phyloP scores from a whole-genome alignment of 2,329 filamentous ascomycete genomes.

The Aureobasidium subglaciale region DNA sequence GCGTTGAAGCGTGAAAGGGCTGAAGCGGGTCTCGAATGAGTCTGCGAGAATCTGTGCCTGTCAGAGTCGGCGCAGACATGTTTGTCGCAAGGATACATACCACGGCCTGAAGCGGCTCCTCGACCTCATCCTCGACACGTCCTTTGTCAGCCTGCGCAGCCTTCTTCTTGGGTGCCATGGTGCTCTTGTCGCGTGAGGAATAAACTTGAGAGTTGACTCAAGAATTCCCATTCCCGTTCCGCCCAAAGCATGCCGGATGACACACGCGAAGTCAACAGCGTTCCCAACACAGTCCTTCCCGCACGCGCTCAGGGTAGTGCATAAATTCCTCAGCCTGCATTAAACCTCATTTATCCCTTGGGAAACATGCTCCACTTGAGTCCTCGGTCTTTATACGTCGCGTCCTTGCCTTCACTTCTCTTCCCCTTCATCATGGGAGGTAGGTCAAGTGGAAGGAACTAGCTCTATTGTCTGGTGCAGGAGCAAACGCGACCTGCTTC shows the following conservation, averaged over 20 bases:
- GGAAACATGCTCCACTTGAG: not conserved
- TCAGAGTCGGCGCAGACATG: not conserved
- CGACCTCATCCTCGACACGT: conserved; percentile 50
- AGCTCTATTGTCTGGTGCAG: not conserved
- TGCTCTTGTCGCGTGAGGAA: not conserved
- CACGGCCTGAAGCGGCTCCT: conserved; percentile 58
- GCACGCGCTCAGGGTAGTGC: not conserved
- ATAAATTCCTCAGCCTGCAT: conserved; percentile 4
- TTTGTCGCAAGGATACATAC: conserved; percentile 32
- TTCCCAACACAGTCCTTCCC: not conserved
- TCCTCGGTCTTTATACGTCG: not conserved
- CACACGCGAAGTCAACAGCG: not conserved
- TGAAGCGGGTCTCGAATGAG: conserved; percentile 87
- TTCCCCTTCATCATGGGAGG: not conserved
- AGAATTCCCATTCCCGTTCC: not conserved
- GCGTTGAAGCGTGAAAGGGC: conserved; percentile 78
- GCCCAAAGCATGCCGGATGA: not conserved
- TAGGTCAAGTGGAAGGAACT: not conserved
- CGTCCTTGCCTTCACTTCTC: not conserved
- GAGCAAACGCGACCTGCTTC: not conserved
- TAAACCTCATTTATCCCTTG: not conserved
- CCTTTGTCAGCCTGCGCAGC: conserved; percentile 30
- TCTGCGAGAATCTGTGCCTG: conserved; percentile 70
- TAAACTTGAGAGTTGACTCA: conserved; percentile 5
- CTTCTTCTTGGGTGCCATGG: conserved; percentile 46